Evolutionary conservation across 1,139 yeast species (phyloP).

Genomic region (Candida buenavistaensis): DNA sequence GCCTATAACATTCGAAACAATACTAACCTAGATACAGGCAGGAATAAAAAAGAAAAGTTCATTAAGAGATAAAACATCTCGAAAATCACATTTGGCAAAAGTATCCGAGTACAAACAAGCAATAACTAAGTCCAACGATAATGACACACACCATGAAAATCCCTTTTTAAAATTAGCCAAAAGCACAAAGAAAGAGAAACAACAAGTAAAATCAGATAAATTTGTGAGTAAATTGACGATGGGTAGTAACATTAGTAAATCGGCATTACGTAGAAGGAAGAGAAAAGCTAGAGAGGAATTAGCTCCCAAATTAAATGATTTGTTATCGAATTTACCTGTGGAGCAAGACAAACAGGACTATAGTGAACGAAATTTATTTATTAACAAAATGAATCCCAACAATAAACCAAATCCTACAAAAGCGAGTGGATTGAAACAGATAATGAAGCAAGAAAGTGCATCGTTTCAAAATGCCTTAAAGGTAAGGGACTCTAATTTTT

Average conservation of each 20-base stretch:
- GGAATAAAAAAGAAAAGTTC: conserved; percentile 37
- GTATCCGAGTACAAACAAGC: conserved; percentile 27
- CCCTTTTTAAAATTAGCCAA: conserved; percentile 58
- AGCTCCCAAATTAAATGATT: conserved; percentile 65
- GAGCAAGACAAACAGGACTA: not conserved
- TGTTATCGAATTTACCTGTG: conserved; percentile 52
- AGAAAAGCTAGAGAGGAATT: conserved; percentile 62
- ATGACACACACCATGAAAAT: conserved; percentile 34
- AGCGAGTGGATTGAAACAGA: conserved; percentile 53
- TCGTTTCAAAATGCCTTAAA: conserved; percentile 57
- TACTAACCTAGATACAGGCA: too few species aligned
- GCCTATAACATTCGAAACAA: not conserved
- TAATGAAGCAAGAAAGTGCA: conserved; percentile 54
- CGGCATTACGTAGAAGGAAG: conserved; percentile 64
- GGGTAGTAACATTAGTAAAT: conserved; percentile 55
- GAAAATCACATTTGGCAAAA: conserved; percentile 22
- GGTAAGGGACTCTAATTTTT: conserved; percentile 58
- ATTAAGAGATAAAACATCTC: conserved; percentile 34
- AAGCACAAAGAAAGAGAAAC: conserved; percentile 56
- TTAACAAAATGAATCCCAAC: conserved; percentile 25
- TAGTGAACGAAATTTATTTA: conserved; percentile 12
- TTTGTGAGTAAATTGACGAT: conserved; percentile 28
- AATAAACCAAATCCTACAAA: conserved; percentile 64
- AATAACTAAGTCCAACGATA: conserved; percentile 10
- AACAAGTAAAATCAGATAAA: conserved; percentile 30